These are phyloP conservation scores for Phalaenopsis hybrid DNA, from an alignment of 116 monocot genomes.

Conservation along the genomic window DNA sequence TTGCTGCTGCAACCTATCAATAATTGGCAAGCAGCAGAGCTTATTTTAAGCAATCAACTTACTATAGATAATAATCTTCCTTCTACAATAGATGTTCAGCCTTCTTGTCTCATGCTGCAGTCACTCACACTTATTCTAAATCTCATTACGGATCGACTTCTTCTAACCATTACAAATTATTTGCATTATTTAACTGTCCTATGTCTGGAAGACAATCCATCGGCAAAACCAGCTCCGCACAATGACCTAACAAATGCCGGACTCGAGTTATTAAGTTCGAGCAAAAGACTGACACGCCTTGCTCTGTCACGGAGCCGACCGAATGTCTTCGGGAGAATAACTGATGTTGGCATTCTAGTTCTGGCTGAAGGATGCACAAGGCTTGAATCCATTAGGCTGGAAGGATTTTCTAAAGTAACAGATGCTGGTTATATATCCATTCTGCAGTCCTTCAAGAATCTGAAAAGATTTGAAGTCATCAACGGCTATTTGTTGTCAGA, in stretches of 20 bases:
- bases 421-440: slow-evolving; percentile 78
- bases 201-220: slow-evolving; percentile 65
- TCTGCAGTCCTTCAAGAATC: slow-evolving; percentile 53
- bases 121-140: slow-evolving; percentile 64
- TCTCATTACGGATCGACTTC: slow-evolving; percentile 58
- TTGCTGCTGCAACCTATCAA: slow-evolving; percentile 50
- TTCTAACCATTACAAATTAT: slow-evolving; percentile 30
- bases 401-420: slow-evolving; percentile 79
- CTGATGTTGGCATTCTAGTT: slow-evolving; percentile 63
- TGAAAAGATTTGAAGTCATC: slow-evolving; percentile 59
- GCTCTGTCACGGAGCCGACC: slow-evolving; percentile 43
- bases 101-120: slow-evolving; percentile 16
- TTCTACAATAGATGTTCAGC: neutral
- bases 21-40: slow-evolving; percentile 18
- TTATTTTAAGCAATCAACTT: slow-evolving; percentile 6
- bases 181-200: slow-evolving; percentile 47
- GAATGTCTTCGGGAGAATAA: slow-evolving; percentile 50
- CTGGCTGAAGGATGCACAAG: slow-evolving; percentile 52
- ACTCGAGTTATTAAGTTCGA: slow-evolving; percentile 49
- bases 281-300: slow-evolving; percentile 39
- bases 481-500: slow-evolving; percentile 61
- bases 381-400: slow-evolving; percentile 64
- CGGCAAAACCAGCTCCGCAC: slow-evolving; percentile 19
- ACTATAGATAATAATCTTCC: neutral
- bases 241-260: slow-evolving; percentile 65